Conservation (phyloP, 176 grass and related monocot species). For the Eremochloa ophiuroides region DNA sequence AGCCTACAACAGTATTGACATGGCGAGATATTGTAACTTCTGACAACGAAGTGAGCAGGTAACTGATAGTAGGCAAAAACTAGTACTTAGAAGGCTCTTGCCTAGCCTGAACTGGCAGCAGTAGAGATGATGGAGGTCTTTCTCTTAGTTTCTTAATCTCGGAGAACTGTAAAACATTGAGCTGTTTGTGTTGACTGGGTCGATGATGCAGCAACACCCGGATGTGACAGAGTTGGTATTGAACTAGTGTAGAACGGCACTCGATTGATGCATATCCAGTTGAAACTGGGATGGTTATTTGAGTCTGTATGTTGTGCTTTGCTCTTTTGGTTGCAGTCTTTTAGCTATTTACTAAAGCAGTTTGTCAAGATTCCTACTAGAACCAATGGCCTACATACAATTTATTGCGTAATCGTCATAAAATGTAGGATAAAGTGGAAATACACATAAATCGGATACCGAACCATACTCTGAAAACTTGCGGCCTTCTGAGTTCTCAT, state of each 20-base stretch:
- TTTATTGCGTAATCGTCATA: too few species aligned
- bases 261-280: not conserved
- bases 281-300: not conserved
- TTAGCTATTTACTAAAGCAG: not conserved
- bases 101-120: slow-evolving; percentile 9
- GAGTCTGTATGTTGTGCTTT: not conserved
- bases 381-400: too few species aligned
- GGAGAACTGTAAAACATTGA: not conserved
- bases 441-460: too few species aligned
- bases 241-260: not conserved
- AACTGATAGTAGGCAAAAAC: not conserved
- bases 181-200: not conserved
- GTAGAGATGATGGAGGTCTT: not conserved
- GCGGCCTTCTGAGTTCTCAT: not conserved
- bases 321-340: not conserved
- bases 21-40: not conserved
- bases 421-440: too few species aligned
- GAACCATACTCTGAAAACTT: too few species aligned
- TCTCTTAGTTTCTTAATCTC: not conserved
- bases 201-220: not conserved
- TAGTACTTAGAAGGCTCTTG: not conserved
- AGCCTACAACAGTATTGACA: not conserved
- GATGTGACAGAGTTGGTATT: not conserved
- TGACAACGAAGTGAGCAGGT: not conserved
- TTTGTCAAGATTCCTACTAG: too few species aligned